Conservation (phyloP, 176 grass and related monocot species). For the Phoenix roebelenii region DNA sequence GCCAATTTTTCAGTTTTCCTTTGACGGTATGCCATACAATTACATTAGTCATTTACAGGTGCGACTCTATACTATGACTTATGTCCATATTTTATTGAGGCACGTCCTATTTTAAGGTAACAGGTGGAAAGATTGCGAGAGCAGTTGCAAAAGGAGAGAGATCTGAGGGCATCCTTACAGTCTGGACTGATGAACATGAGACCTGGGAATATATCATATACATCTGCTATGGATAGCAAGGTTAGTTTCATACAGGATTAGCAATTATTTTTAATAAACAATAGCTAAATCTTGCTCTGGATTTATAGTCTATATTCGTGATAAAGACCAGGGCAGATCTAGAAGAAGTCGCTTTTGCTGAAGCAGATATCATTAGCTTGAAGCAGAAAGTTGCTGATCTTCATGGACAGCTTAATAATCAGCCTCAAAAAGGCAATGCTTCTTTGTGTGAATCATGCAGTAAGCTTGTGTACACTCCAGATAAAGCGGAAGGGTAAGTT, state of each 20-base stretch:
- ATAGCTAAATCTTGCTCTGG: neutral
- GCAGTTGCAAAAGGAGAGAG: constrained; percentile 68
- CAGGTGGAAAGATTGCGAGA: constrained; percentile 80
- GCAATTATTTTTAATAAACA: neutral
- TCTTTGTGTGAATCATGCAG: constrained; percentile 83
- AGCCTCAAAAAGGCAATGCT: constrained; percentile 40
- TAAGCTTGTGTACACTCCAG: constrained; percentile 30
- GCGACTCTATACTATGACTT: too few species aligned
- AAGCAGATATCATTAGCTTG: constrained; percentile 79
- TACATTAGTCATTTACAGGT: too few species aligned
- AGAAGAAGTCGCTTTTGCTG: constrained; percentile 65
- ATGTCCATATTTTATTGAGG: constrained; percentile 5
- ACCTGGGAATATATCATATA: constrained; percentile 44
- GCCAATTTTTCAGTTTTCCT: too few species aligned
- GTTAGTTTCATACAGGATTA: constrained; percentile 22
- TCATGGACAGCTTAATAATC: constrained; percentile 47
- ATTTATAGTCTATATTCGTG: constrained; percentile 13
- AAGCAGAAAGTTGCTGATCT: constrained; percentile 91
- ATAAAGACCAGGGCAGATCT: constrained; percentile 75
- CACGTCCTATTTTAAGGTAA: constrained; percentile 21
- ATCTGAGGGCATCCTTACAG: constrained; percentile 62
- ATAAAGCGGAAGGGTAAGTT: constrained; percentile 45
- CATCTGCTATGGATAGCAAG: constrained; percentile 61
- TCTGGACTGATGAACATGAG: constrained; percentile 68
- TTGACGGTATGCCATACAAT: too few species aligned